phyloP scores from a whole-genome alignment of 371 early-diverging fungal genomes.

The Parasitella parasitica region DNA sequence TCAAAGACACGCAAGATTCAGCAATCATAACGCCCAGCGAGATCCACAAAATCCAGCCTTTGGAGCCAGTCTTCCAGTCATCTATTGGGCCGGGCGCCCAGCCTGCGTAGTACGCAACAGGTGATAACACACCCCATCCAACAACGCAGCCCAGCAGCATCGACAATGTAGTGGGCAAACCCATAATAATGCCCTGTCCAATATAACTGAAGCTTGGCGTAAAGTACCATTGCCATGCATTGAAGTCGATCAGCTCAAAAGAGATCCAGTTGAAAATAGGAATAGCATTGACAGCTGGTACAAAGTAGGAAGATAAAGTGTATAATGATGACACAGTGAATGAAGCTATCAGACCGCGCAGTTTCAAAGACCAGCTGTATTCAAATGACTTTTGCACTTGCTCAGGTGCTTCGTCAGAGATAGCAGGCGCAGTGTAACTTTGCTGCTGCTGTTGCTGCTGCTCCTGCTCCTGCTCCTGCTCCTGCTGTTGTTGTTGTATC shows the following conservation, averaged over 20 bases:
- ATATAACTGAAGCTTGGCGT: slow-evolving; percentile 77
- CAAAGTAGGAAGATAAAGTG: slow-evolving; percentile 65
- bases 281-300: slow-evolving; percentile 58
- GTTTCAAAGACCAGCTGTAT: slow-evolving; percentile 62
- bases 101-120: slow-evolving; percentile 62
- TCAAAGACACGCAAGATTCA: slow-evolving; percentile 69
- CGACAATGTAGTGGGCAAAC: slow-evolving; percentile 10
- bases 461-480: slow-evolving; percentile 1
- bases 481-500: not conserved
- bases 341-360: slow-evolving; percentile 51
- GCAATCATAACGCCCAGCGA: slow-evolving; percentile 82
- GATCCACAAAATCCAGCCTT: slow-evolving; percentile 88
- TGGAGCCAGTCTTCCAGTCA: slow-evolving; percentile 72
- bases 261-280: slow-evolving; percentile 70
- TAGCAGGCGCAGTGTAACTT: not conserved
- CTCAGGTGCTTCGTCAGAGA: not conserved
- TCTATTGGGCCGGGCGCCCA: slow-evolving; percentile 79
- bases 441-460: not conserved
- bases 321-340: slow-evolving; percentile 65
- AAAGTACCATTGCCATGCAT: slow-evolving; percentile 75
- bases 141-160: slow-evolving; percentile 73
- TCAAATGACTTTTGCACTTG: slow-evolving; percentile 26
- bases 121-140: slow-evolving; percentile 83
- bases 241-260: slow-evolving; percentile 39
- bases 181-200: slow-evolving; percentile 87